These are phyloP conservation scores for Colletotrichum australisinense DNA, from an alignment of 2,329 filamentous ascomycete species.

Conservation along the genomic window DNA sequence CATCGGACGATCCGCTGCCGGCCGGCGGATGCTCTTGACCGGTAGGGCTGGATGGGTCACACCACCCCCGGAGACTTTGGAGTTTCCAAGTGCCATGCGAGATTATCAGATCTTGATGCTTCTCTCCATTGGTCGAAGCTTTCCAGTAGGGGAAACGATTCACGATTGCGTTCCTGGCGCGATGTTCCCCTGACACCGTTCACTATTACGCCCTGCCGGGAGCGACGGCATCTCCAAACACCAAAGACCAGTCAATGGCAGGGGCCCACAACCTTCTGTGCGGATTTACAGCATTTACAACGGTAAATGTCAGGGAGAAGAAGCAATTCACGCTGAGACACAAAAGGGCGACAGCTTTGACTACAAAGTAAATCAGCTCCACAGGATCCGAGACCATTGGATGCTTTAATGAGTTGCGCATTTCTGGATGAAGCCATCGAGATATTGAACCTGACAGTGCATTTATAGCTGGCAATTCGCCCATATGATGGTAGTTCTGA, in stretches of 20 bases:
- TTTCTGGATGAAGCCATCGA: background rate
- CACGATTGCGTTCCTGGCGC: constrained; percentile 18
- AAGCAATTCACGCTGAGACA: background rate
- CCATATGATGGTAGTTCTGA: background rate
- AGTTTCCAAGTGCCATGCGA: constrained; percentile 8
- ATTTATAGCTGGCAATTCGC: background rate
- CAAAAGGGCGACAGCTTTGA: background rate
- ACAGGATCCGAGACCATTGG: background rate
- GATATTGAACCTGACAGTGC: background rate
- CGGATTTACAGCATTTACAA: background rate
- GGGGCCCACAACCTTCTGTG: background rate
- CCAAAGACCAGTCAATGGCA: background rate
- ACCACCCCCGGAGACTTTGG: background rate
- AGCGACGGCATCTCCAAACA: background rate
- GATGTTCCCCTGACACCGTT: constrained; percentile 3
- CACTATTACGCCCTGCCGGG: background rate
- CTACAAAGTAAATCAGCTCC: too few relatives aligned
- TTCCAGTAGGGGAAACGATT: background rate
- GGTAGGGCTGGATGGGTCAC: constrained; percentile 24
- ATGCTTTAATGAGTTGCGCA: background rate
- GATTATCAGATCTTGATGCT: constrained; percentile 31
- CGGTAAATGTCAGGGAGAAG: background rate
- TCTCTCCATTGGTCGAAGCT: constrained; percentile 30
- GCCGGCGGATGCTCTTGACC: constrained; percentile 15
- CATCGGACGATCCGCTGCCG: constrained; percentile 32